phyloP scores from a whole-genome alignment of 345 rosid genomes.

The Citrus trifoliata region DNA sequence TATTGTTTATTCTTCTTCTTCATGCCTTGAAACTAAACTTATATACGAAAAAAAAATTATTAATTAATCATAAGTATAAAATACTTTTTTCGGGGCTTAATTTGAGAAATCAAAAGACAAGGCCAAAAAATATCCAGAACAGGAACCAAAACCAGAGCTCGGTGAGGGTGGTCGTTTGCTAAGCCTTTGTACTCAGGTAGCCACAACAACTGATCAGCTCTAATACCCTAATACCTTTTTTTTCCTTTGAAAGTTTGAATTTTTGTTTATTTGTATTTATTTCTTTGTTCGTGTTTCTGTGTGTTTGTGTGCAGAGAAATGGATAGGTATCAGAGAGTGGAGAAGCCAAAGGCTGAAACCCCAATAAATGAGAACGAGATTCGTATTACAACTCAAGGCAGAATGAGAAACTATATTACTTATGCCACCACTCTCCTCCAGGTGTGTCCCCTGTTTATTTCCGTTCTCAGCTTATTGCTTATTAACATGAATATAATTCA shows the following conservation, averaged over 20 bases:
- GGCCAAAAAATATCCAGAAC: background rate
- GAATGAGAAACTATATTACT: conserved; percentile 66
- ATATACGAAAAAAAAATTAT: too few relatives aligned
- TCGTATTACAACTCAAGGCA: conserved; percentile 50
- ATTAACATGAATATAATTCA: too few relatives aligned
- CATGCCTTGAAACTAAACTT: too few relatives aligned
- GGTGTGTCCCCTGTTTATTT: conserved; percentile 22
- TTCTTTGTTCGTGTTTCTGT: background rate
- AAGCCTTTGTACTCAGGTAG: background rate
- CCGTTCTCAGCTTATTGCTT: background rate
- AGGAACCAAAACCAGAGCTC: too few relatives aligned
- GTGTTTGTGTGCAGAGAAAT: conserved; percentile 25
- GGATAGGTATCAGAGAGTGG: conserved; percentile 78
- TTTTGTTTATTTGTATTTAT: background rate
- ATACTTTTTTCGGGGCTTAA: conserved; percentile 3
- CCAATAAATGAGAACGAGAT: conserved; percentile 65
- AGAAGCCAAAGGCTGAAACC: conserved; percentile 61
- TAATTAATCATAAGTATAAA: too few relatives aligned
- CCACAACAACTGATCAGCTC: background rate
- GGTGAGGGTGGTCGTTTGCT: too few relatives aligned
- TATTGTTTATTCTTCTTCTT: background rate
- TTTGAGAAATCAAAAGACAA: background rate
- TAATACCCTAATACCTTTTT: background rate
- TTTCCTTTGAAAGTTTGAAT: background rate
- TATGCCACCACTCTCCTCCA: conserved; percentile 78